A percentile compares a stretch with the other conserved stretches of the same genome.
phyloP scores from a whole-genome alignment of 768 basidiomycete genomes.

The Bullera alba region DNA sequence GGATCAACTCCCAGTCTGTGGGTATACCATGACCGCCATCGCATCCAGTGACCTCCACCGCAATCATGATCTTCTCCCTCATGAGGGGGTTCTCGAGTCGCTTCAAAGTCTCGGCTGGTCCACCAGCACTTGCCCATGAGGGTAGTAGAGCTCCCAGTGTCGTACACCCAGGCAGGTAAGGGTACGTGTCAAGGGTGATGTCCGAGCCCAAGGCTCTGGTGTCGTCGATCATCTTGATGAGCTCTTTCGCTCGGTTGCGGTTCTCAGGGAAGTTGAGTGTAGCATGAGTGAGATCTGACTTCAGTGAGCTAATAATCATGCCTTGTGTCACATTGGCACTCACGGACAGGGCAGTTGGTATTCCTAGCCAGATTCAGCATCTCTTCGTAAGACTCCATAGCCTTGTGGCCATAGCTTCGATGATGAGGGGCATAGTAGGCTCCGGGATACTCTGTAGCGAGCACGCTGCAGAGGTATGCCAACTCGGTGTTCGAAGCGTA shows the following conservation, averaged over 20 bases:
- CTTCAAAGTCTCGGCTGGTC: constrained; percentile 28
- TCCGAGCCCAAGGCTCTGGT: constrained; percentile 26
- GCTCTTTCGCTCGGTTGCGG: constrained; percentile 29
- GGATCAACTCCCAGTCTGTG: constrained; percentile 36
- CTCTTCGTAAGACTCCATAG: constrained; percentile 35
- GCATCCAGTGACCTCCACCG: constrained; percentile 35
- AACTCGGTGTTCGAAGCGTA: constrained; percentile 42
- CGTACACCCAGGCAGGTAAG: constrained; percentile 41
- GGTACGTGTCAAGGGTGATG: constrained; percentile 41
- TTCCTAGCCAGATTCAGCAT: constrained; percentile 33
- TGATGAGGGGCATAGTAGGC: constrained; percentile 43
- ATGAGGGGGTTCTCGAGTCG: constrained; percentile 20
- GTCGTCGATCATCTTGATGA: constrained; percentile 32
- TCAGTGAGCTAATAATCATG: not conserved
- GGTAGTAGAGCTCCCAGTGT: constrained; percentile 39
- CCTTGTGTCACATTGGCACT: constrained; percentile 6
- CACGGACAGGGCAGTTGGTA: constrained; percentile 39
- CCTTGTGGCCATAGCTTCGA: constrained; percentile 36
- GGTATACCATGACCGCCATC: constrained; percentile 44
- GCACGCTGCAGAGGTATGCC: constrained; percentile 18
- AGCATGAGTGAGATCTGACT: constrained; percentile 40
- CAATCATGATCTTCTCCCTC: constrained; percentile 33
- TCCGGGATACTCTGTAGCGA: constrained; percentile 29
- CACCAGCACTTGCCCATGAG: constrained; percentile 38
- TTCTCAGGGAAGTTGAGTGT: constrained; percentile 43